These are phyloP conservation scores for Yamadazyma pseudoaaseri DNA, from an alignment of 1,139 yeast genomes.

Conservation along the genomic window DNA sequence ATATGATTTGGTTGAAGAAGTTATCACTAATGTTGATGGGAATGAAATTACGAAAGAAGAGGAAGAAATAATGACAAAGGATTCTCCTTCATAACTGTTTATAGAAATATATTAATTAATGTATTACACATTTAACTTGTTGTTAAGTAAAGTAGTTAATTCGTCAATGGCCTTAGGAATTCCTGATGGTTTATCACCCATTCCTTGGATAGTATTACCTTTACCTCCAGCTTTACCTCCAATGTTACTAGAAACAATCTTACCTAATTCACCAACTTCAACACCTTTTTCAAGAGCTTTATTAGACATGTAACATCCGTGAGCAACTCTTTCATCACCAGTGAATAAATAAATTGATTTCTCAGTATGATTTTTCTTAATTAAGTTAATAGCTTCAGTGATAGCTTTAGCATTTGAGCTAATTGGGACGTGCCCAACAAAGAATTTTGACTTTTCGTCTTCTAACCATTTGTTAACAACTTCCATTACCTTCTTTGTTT, in stretches of 20 bases:
- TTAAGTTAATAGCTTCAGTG: slow-evolving; percentile 83
- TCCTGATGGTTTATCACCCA: slow-evolving; percentile 80
- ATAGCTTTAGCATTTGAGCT: slow-evolving; percentile 90
- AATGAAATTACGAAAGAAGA: slow-evolving; percentile 56
- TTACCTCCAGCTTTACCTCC: slow-evolving; percentile 99
- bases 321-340: slow-evolving; percentile 85
- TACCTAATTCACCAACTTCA: slow-evolving; percentile 74
- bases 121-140: slow-evolving; percentile 41
- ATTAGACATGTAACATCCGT: slow-evolving; percentile 86
- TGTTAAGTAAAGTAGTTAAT: slow-evolving; percentile 56
- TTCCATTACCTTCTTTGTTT: slow-evolving; percentile 76
- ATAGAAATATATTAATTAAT: too few relatives aligned
- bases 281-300: slow-evolving; percentile 70
- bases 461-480: slow-evolving; percentile 71
- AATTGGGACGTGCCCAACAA: slow-evolving; percentile 68
- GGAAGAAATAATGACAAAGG: slow-evolving; percentile 48
- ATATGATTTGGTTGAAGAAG: slow-evolving; percentile 43
- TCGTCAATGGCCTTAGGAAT: slow-evolving; percentile 72
- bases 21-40: slow-evolving; percentile 41
- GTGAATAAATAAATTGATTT: slow-evolving; percentile 83
- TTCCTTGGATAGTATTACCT: slow-evolving; percentile 95
- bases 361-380: slow-evolving; percentile 74
- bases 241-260: slow-evolving; percentile 64
- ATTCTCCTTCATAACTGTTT: too few relatives aligned
- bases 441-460: slow-evolving; percentile 46